Base-by-base conservation (phyloP, 371 early-diverging fungal species). In the Furculomyces boomerangus region DNA sequence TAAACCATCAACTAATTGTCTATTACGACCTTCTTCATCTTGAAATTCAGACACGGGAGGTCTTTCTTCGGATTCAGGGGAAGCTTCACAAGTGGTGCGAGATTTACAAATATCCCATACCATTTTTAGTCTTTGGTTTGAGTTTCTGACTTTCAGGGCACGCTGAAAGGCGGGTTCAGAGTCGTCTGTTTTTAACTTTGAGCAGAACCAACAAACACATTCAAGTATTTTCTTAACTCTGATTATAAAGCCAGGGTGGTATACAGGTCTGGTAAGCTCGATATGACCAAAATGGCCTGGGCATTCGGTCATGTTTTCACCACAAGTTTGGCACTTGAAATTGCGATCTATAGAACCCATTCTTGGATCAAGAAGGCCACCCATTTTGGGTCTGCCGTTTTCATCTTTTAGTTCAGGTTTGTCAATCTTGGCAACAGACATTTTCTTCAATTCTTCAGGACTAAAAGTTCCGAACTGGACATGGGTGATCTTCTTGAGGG, bases 261-360 rank as follows among this genome's bases (percentile, higher is more conserved):
- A 99, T 25, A 93, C 90, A 14, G 97, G 95, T 40, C 84, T 83
- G 13, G 92, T 84, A 16, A 99, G 79, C 63, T 98, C 97, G 54
- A 99, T 98, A 67, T 99, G 99, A 35, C 99, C 99, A 77, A 96
- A 99, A 62, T 99, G 99, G 29, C 99, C 99, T 18, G 93, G 91
- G 65, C 99, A 99, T 32, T 74, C 70, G 61, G 77, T 78, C 68
- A 82, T 74, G 50, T 78, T 79, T 57, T 90, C 76, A 5, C 76
- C 74, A 74, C 97, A 96, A 10, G 95, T 96, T 0, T 74, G 76
- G 71, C 97, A 96, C 82, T 80, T 74, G 63, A 76, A 74, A 50
- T 75, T 69, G 61, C 77, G 78, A 61, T 81, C 76, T 62, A 77
- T 76, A 26, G 99, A 98, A 30, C 99, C 99, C 58, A 99, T 81